Evolutionary conservation across 306 rosid species (phyloP), one percentile per base, ranked within the genome.

Genomic region (Argentina anserina): DNA sequence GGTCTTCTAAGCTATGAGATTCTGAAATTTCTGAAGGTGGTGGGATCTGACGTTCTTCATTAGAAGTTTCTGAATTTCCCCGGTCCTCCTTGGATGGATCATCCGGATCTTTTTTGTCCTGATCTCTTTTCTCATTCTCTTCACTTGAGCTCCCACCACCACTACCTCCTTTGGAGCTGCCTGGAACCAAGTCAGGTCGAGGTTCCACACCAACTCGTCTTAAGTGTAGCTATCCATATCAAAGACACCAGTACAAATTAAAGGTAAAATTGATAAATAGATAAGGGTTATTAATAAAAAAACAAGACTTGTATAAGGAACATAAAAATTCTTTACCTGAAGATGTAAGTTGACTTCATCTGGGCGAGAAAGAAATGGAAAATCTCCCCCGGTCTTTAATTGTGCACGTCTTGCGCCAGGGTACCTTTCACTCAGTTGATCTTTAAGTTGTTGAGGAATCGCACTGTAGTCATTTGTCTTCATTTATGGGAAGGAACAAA

Each of bases 271-370:
- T 37, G 20, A 55, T 37, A 63, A 4, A 70, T 25, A 25, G 14
- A 52, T 41, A 43, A 45, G 43, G 53, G 47, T 15, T 53, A 34
- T 0, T 34, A 65, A 25, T 2, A 25, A 3, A 18, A 29, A 6
- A 65, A 31, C 33, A 26, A 49, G n/a, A 29, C 37, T 33, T 1
- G 62, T 11, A 53, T 23, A 67, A 70, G 67, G 13, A 67, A 68
- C 39, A 52, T 28, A 43, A 70, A 61, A 61, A 68, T 46, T 73
- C 50, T 58, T 42, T 77, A 91, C 99, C 96, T 91, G 99, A 82
- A 94, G 95, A 78, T 94, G 97, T 69, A 94, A 84, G 88, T 94
- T 94, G 77, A 94, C 97, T 90, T 94, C 99, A 83, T 94, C 99
- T 3, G 99, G 95, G 33, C 99, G 97, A 3, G 99, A 91, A 75